phyloP scores from a whole-genome alignment of 352 stramenopile species.

The Lagenidium giganteum region DNA sequence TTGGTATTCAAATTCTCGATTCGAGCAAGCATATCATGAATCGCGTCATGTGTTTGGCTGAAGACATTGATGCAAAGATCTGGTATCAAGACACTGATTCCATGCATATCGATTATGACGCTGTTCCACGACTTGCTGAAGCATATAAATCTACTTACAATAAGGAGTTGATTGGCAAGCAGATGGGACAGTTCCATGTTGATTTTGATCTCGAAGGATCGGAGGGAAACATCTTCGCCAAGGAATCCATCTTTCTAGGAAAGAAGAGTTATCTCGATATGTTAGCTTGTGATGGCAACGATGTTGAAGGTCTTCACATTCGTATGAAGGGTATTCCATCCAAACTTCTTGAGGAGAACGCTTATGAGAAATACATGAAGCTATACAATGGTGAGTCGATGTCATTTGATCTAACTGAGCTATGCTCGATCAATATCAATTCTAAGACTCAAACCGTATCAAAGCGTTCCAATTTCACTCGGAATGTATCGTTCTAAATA shows the following conservation, averaged over 20 bases:
- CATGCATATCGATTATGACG: slow-evolving; percentile 12
- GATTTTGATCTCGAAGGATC: slow-evolving; percentile 10
- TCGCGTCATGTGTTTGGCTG: slow-evolving; percentile 13
- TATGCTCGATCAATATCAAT: slow-evolving; percentile 9
- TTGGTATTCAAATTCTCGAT: slow-evolving; percentile 10
- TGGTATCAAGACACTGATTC: slow-evolving; percentile 16
- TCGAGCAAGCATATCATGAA: slow-evolving; percentile 14
- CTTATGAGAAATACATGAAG: slow-evolving; percentile 11
- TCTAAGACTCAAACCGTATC: slow-evolving; percentile 5
- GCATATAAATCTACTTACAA: slow-evolving; percentile 9
- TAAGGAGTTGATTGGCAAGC: slow-evolving; percentile 7
- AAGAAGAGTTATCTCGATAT: slow-evolving; percentile 12
- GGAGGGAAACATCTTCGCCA: slow-evolving; percentile 7
- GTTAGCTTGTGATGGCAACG: slow-evolving; percentile 10
- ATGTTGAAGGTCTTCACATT: slow-evolving; percentile 9
- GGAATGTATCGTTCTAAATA: slow-evolving; percentile 8
- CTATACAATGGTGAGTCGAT: slow-evolving; percentile 4
- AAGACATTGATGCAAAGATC: slow-evolving; percentile 9
- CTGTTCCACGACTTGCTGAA: slow-evolving; percentile 3
- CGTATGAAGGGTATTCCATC: slow-evolving; percentile 10
- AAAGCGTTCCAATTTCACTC: slow-evolving; percentile 3
- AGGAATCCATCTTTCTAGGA: slow-evolving; percentile 10
- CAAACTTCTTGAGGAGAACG: slow-evolving; percentile 1
- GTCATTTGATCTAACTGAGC: slow-evolving; percentile 7
- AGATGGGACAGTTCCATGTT: slow-evolving; percentile 6